Base-by-base conservation (phyloP, 768 basidiomycete genomes). In the Tylopilus cervinicoccineus region DNA sequence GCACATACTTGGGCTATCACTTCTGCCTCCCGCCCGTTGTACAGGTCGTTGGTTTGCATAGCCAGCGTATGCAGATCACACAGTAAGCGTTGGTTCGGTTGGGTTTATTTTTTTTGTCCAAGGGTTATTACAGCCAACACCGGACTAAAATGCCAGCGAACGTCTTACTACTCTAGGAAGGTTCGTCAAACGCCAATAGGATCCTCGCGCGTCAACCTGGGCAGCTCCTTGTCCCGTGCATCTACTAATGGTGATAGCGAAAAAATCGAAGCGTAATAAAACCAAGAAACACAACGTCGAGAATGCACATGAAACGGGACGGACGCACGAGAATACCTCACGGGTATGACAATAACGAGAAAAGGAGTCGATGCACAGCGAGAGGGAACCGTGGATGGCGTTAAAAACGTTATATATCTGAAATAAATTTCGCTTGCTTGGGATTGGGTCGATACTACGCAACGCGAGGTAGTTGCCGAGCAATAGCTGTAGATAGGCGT, bases 331-430 rank as follows among this genome's bases (percentile, higher is more conserved):
- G 48, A 38, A 54, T 41, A 41, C 40, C 47, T 53, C 33, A 31
- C 39, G 48, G 40, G 52, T n/a, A 41, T 46, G 52, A 51, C 53
- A 46, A 52, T 49, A 45, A 19, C 52, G 52, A 54, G 48, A 54
- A 54, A 46, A 17, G 47, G 45, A 38, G 38, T 36, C 27, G 57
- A 45, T 62, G 63, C 58, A 54, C 58, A 63, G 52, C 51, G 60
- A 60, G 28, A 42, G 52, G 50, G 41, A 56, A 56, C 64, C 59
- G 45, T 66, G 41, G 52, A 38, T 27, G 58, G 52, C 57, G 56
- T 62, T 46, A 63, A 63, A 52, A 53, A 60, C 58, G 61, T 66
- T 66, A 66, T 58, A 68, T 67, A 67, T 53, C 33, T 63, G 67
- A 59, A 66, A 66, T 66, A 66, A 55, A 57, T 60, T 62, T 61